Evolutionary conservation across 306 rosid species (phyloP), one percentile per base, ranked within the genome.

Genomic region (Trifolium dubium): DNA sequence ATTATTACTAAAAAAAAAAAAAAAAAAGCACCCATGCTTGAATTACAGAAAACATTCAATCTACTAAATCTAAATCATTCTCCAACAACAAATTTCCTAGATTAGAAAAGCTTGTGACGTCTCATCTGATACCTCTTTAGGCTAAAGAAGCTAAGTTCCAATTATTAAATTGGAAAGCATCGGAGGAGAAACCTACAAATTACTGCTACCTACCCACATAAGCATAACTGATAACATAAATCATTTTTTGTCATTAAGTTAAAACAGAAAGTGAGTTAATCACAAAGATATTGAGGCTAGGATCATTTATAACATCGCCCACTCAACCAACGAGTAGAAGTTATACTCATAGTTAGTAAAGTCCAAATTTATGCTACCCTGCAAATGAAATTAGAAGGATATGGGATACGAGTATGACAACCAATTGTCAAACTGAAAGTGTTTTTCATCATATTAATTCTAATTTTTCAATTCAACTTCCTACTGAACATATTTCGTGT

Each of bases 1-100:
- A 72, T 11, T 35, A 29, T 23, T 47, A 72, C 11, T 49, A 15
- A 10, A 29, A 30, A 35, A 71, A 15, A 41, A 46, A 12, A 35
- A 3, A 32, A 34, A 34, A n/a, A 15, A 74, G 64, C 77, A 31
- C 72, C 67, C 3, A 17, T 6, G 69, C 41, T 39, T 50, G 39
- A 59, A 28, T 54, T 51, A 28, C 70, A 8, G 64, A 67, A 41
- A 69, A 41, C 32, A 44, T 50, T 53, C 74, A 54, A 68, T 17
- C 72, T 75, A 59, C 62, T 55, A 10, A 78, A 43, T 35, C 65
- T 14, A 65, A 41, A 75, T n/a, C 53, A 75, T 64, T 79, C 78
- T 41, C 61, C n/a, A 32, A 28, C 56, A 18, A 7, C 19, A 69
- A 12, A 5, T 10, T 10, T 29, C 40, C 53, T 18, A 17, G 28